Base-by-base conservation (phyloP, 805 yeast species). In the Yarrowia porcina region DNA sequence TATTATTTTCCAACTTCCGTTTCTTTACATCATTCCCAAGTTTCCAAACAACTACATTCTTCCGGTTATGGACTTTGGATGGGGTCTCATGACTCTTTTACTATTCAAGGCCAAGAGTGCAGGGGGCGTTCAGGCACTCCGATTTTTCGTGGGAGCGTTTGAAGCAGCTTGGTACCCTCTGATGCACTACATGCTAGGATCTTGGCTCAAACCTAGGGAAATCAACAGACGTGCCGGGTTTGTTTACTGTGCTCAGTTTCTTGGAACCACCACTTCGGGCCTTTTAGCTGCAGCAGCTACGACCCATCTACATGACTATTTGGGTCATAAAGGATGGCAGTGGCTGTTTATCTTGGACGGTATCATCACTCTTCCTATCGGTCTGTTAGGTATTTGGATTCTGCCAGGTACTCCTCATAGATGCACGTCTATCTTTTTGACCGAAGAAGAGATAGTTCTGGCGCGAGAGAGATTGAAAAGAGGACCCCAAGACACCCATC, bases 261-360 rank as follows among this genome's bases (percentile, higher is more conserved):
- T 87, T 35, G 91, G 89, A 30, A 74, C 80, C 25, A 75, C 85
- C 63, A 83, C 88, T 13, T 79, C 87, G 1, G 88, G 89, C 47
- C 80, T 84, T 64, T 75, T 87, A 38, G 86, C 85, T 67, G 83
- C 87, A 13, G 81, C 85, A 11, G 78, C 85, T 27, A 79, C 74
- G 64, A 68, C 77, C 21, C 67, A 73, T 36, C 69, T 87, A 67
- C 73, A 78, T 61, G 88, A 86, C 28, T 74, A 69, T 12, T 69
- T 71, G 50, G 89, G 89, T 3, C 54, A 47, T 9, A 18, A 30
- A 7, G 54, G 54, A 3, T 85, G 89, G 89, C 79, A 84, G 71
- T 85, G 89, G 89, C 80, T 83, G 73, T 83, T 83, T 68, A 79
- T 85, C 56, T 78, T 86, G 63, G 89, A 86, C 71, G 87, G 89